Conservation (phyloP, 495 filamentous ascomycete genomes). For the Umbilicaria muhlenbergii region DNA sequence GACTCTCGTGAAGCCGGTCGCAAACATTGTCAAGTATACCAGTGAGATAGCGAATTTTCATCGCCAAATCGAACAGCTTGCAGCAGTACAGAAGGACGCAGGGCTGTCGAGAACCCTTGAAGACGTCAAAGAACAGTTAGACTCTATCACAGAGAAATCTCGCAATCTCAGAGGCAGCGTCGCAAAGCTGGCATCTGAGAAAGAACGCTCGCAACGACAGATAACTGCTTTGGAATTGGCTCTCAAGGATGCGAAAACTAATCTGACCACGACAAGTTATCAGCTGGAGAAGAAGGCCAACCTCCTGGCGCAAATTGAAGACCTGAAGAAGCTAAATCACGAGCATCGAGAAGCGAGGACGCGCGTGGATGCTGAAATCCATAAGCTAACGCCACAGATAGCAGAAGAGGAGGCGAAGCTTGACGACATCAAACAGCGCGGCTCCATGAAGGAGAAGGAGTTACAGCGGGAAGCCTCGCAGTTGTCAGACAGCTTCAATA, state of each 20-base stretch:
- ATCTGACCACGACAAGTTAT: conserved; percentile 49
- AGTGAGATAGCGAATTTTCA: conserved; percentile 54
- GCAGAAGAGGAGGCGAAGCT: conserved; percentile 54
- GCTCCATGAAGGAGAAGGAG: conserved; percentile 55
- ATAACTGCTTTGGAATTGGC: conserved; percentile 57
- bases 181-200: conserved; percentile 46
- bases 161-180: conserved; percentile 45
- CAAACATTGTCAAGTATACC: conserved; percentile 55
- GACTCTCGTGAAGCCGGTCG: conserved; percentile 55
- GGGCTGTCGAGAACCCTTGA: conserved; percentile 52
- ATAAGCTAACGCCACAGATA: conserved; percentile 53
- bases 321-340: conserved; percentile 47
- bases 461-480: conserved; percentile 55
- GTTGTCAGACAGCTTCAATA: conserved; percentile 54
- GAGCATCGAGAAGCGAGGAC: conserved; percentile 54
- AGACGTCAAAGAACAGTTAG: conserved; percentile 67
- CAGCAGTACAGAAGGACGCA: conserved; percentile 51
- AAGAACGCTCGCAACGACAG: conserved; percentile 50
- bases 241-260: conserved; percentile 49
- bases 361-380: conserved; percentile 51
- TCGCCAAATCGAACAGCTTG: conserved; percentile 52
- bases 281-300: conserved; percentile 64
- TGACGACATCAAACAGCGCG: conserved; percentile 58
- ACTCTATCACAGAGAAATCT: conserved; percentile 48
- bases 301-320: conserved; percentile 51